A percentile compares a stretch with the other conserved stretches of the same genome.
These are phyloP conservation scores for Chlorencoelia australis DNA, from an alignment of 2,329 filamentous ascomycete species.

Conservation along the genomic window DNA sequence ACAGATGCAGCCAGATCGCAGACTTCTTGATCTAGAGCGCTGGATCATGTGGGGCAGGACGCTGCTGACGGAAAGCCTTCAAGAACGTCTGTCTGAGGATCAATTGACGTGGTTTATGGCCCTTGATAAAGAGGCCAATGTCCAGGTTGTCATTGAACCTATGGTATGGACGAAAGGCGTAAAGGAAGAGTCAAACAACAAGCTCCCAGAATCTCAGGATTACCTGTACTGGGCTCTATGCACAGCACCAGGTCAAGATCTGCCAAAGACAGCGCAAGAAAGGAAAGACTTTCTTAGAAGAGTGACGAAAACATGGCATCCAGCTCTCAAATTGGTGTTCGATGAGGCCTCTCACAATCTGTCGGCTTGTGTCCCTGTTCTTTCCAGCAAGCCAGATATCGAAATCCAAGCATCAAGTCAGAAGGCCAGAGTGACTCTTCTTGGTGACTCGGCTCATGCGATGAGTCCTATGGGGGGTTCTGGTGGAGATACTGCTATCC, in stretches of 20 bases:
- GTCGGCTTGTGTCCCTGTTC: slow-evolving; percentile 2
- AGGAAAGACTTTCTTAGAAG: too few species aligned
- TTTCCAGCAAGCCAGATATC: slow-evolving; percentile 4
- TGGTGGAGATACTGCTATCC: background rate
- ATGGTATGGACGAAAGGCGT: slow-evolving; percentile 2
- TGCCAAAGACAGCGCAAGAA: too few species aligned
- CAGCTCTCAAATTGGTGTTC: slow-evolving; percentile 2
- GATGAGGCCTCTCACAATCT: slow-evolving; percentile 1
- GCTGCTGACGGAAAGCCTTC: too few species aligned
- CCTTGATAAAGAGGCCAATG: slow-evolving; percentile 5
- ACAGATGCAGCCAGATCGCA: too few species aligned
- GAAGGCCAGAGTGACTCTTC: background rate
- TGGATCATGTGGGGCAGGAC: too few species aligned
- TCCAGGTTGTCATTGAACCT: slow-evolving; percentile 3
- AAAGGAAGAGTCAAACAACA: background rate
- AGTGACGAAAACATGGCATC: background rate
- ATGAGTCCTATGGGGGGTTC: background rate
- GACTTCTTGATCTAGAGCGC: too few species aligned
- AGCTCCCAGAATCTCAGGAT: slow-evolving; percentile 1
- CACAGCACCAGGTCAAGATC: too few species aligned
- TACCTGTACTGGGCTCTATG: slow-evolving; percentile 3
- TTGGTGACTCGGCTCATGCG: background rate
- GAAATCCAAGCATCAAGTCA: too few species aligned
- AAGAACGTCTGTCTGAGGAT: background rate
- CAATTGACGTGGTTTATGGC: slow-evolving; percentile 6